Base-by-base conservation (phyloP, 1,284 basidiomycete species). In the Naganishia sp. region DNA sequence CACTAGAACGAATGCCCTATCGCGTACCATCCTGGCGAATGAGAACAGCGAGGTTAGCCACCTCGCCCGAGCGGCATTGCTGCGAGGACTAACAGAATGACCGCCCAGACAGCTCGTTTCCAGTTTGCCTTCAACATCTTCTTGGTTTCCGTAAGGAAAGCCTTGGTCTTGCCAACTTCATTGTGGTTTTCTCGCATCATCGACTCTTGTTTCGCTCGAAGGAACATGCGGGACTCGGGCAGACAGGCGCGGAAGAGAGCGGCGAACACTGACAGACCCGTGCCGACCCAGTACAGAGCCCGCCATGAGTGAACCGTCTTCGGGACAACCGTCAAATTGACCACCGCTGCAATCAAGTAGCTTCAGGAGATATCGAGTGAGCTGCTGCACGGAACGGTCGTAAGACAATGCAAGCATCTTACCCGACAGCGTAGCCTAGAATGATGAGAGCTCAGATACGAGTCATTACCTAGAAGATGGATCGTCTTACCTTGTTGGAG, bases 161-260 rank as follows among this genome's bases (percentile, higher is more conserved):
- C 78, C 74, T 82, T 85, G 1, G 87, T 88, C 80, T 89, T 90
- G 64, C 83, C 76, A 16, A 73, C 70, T 3, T 72, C 71, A 18
- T 72, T 68, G 0, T 71, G 70, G 64, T 77, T 28, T 79, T 83
- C 64, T 63, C 80, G 36, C 77, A 81, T 70, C 68, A 80, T 67
- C 72, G 77, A 77, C 63, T 75, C 73, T 59, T 74, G 75, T 16
- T 78, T 73, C 0, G 82, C 81, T 5, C 78, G 71, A 11, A 80
- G 67, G 83, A 93, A 97, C 46, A 90, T 82, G 64, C 85, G 82
- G 16, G 87, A 89, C 80, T 99, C 94, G 3, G 95, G 95, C 0
- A 97, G 79, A 23, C 85, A 46, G 0, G 85, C 79, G 21, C 94
- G 85, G 63, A 95, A 70, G n/a, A 84, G 65, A 0, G 90, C 94